Evolutionary conservation across 768 basidiomycete genomes (phyloP).

Genomic region (Tylopilus balloui): DNA sequence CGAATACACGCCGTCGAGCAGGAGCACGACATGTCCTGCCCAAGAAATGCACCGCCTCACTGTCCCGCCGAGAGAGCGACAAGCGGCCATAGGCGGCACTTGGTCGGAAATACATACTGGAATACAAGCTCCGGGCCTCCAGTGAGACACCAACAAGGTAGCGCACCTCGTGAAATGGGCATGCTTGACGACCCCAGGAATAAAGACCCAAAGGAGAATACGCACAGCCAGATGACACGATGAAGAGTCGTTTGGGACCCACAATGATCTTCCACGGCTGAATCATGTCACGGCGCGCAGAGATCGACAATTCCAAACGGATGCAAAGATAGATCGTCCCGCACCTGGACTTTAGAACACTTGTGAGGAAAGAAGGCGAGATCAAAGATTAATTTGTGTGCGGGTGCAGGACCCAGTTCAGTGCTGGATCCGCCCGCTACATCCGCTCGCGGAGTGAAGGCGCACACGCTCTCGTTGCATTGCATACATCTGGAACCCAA

Average conservation of each 20-base stretch:
- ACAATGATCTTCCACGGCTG: constrained; percentile 1
- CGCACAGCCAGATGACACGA: constrained; percentile 23
- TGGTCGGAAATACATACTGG: not conserved
- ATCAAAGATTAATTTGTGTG: constrained; percentile 6
- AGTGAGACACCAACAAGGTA: constrained; percentile 6
- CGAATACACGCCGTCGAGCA: not conserved
- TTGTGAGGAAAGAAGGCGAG: not conserved
- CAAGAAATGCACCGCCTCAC: not conserved
- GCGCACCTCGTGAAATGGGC: constrained; percentile 17
- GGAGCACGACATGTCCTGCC: too few relatives aligned
- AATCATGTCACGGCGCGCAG: constrained; percentile 7
- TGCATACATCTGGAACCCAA: constrained; percentile 3
- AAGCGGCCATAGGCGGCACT: not conserved
- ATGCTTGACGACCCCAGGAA: constrained; percentile 12
- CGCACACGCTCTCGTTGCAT: constrained; percentile 19
- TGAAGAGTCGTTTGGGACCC: not conserved
- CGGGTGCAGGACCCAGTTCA: constrained; percentile 1
- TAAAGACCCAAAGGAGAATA: constrained; percentile 21
- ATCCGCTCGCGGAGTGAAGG: constrained; percentile 9
- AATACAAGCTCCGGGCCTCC: constrained; percentile 1
- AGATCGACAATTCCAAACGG: constrained; percentile 21
- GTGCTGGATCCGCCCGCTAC: constrained; percentile 13
- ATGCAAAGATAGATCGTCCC: constrained; percentile 4
- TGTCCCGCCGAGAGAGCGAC: not conserved
- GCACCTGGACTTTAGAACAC: constrained; percentile 4